Conservation (phyloP, 2,329 filamentous ascomycete species). For the Dothidotthia symphoricarpi region DNA sequence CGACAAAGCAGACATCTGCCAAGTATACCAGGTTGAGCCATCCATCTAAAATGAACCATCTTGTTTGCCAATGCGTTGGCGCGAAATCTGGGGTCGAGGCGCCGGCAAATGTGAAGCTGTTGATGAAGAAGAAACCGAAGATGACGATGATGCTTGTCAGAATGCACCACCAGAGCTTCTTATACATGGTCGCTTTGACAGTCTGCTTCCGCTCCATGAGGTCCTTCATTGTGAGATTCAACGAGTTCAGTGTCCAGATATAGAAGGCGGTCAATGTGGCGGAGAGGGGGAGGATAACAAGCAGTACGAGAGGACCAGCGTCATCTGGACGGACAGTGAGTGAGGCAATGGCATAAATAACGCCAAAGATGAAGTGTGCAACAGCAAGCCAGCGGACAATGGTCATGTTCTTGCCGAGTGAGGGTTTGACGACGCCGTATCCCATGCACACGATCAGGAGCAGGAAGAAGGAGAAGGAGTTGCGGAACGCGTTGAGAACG, state of each 20-base stretch:
- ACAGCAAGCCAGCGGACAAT: constrained; percentile 88
- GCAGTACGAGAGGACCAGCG: constrained; percentile 83
- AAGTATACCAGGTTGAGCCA: constrained; percentile 98
- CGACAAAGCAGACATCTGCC: constrained; percentile 86
- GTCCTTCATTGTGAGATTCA: constrained; percentile 94
- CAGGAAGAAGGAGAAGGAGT: constrained; percentile 98
- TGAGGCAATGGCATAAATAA: constrained; percentile 88
- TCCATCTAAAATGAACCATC: constrained; percentile 96
- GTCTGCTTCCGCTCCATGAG: constrained; percentile 92
- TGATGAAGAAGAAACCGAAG: constrained; percentile 98
- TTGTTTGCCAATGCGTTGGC: constrained; percentile 92
- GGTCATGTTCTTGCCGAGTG: constrained; percentile 88
- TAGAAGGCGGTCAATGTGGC: constrained; percentile 95
- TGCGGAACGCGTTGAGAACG: constrained; percentile 86
- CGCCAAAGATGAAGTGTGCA: constrained; percentile 89
- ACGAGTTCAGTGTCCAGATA: constrained; percentile 95
- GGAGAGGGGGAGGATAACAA: constrained; percentile 89
- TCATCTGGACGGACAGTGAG: constrained; percentile 85
- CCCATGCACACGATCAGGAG: constrained; percentile 99
- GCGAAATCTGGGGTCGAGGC: constrained; percentile 83
- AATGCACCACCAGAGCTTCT: constrained; percentile 98
- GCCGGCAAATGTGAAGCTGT: constrained; percentile 91
- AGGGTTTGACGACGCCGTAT: constrained; percentile 94
- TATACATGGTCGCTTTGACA: constrained; percentile 93
- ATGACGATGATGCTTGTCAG: constrained; percentile 89